Conservation (phyloP, 1,284 basidiomycete genomes). For the Microbotryomycetes sp. region DNA sequence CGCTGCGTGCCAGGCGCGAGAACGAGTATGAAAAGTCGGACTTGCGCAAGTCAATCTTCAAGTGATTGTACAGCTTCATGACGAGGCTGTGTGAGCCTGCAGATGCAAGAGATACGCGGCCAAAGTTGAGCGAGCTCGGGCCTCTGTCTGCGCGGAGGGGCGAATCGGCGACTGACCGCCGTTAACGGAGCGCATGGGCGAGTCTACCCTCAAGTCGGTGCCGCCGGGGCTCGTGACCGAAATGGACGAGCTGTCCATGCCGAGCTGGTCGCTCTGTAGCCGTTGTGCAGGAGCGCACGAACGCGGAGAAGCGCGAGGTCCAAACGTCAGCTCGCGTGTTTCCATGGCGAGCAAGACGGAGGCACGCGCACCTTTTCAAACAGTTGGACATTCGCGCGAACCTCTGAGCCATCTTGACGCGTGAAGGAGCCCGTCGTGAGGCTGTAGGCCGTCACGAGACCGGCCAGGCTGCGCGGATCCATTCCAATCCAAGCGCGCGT, state of each 20-base stretch:
- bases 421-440: constrained; percentile 42
- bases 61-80: constrained; percentile 54
- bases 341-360: neutral
- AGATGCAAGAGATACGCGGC: neutral
- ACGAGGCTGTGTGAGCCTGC: constrained; percentile 63
- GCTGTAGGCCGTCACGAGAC: constrained; percentile 59
- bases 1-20: constrained; percentile 42
- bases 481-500: too few relatives aligned
- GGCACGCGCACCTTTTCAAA: constrained; percentile 56
- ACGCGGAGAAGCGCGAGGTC: neutral
- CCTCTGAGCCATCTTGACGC: constrained; percentile 35
- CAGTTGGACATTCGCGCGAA: constrained; percentile 58
- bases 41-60: constrained; percentile 51
- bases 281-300: neutral
- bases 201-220: constrained; percentile 51
- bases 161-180: too few relatives aligned
- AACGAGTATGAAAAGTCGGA: constrained; percentile 64
- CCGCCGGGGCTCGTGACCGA: constrained; percentile 3
- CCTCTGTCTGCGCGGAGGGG: too few relatives aligned
- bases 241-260: constrained; percentile 26
- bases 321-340: neutral
- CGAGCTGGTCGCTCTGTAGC: constrained; percentile 12
- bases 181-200: constrained; percentile 71
- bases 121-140: neutral
- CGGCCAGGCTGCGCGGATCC: constrained; percentile 59